Base-by-base conservation (phyloP, 371 early-diverging fungal genomes). In the Dipsacomyces acuminosporus region DNA sequence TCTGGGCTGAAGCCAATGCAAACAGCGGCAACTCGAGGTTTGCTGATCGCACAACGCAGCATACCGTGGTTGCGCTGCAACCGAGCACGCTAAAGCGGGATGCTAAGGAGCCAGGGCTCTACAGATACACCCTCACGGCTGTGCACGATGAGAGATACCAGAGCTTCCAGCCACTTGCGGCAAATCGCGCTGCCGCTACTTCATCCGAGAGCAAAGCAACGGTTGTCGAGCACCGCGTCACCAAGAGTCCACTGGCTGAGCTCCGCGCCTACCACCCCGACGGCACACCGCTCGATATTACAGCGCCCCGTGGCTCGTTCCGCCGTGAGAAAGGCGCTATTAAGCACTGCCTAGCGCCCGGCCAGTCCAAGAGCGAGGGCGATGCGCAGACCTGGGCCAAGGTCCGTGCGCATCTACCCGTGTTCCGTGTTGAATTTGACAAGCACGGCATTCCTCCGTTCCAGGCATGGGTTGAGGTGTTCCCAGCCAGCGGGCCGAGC, bases 401-500 rank as follows among this genome's bases (percentile, higher is more conserved):
- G 49, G 53, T 63, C 19, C 69, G 63, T 38, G 51, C 49, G 15
- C 54, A 62, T n/a, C 43, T 72, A 36, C 73, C 73, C 1, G 53
- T 45, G 21, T 71, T 73, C 60, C 65, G 57, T 22, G 45, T 73
- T 8, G 67, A 72, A 19, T 61, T 73, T 43, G 63, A 61, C 0
- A 36, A 38, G 24, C 48, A 36, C 11, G 58, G 53, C 3, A 1
- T 17, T 25, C 54, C 72, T 22, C 73, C 73, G 11, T 73, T 69
- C 45, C 52, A 64, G 23, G 73, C 73, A 14, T 73, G 73, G 73
- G 45, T 73, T 18, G 64, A 73, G 46, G 59, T 73, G 36, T 56
- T 70, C 45, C 66, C 73, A 9, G 52, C 59, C n/a, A 49, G 53
- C 17, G 71, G 72, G 21, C 64, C 73, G 2, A 60, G 56, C 54